A percentile compares a stretch with the other conserved stretches of the same genome.
Conservation (phyloP, 208 protist species). For the Crithidia sp. region DNA sequence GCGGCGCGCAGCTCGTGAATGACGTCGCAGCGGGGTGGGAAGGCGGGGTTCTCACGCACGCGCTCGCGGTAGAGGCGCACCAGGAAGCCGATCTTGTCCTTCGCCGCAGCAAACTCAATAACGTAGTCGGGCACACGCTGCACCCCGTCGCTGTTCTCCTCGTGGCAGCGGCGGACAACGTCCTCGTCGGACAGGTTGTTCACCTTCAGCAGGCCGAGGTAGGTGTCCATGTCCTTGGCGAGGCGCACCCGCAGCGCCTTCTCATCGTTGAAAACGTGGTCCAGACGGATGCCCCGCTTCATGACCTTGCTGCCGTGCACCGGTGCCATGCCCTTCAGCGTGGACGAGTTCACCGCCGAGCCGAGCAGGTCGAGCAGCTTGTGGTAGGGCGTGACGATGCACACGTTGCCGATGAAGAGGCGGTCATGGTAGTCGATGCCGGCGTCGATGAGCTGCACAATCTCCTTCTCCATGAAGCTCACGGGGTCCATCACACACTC, state of each 20-base stretch:
- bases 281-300: conserved; percentile 89
- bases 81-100: conserved; percentile 86
- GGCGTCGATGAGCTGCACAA: conserved; percentile 81
- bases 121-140: conserved; percentile 83
- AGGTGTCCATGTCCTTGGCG: conserved; percentile 88
- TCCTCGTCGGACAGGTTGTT: conserved; percentile 78
- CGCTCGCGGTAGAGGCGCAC: conserved; percentile 75
- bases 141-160: conserved; percentile 89
- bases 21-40: conserved; percentile 86
- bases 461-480: conserved; percentile 91
- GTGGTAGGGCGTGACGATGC: conserved; percentile 92
- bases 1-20: conserved; percentile 78
- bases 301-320: conserved; percentile 90
- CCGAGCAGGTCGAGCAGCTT: conserved; percentile 90
- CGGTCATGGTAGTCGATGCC: conserved; percentile 77
- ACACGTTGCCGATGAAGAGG: conserved; percentile 91
- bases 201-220: conserved; percentile 77
- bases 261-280: conserved; percentile 93
- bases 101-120: conserved; percentile 75
- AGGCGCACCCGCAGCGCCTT: conserved; percentile 62
- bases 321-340: conserved; percentile 92
- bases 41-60: conserved; percentile 78
- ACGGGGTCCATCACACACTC: conserved; percentile 94
- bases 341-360: conserved; percentile 85
- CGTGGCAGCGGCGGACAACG: conserved; percentile 72